Evolutionary conservation across 2,329 filamentous ascomycete genomes (phyloP), one percentile per base, ranked within the genome.

Genomic region (Cladorrhinum sp.): DNA sequence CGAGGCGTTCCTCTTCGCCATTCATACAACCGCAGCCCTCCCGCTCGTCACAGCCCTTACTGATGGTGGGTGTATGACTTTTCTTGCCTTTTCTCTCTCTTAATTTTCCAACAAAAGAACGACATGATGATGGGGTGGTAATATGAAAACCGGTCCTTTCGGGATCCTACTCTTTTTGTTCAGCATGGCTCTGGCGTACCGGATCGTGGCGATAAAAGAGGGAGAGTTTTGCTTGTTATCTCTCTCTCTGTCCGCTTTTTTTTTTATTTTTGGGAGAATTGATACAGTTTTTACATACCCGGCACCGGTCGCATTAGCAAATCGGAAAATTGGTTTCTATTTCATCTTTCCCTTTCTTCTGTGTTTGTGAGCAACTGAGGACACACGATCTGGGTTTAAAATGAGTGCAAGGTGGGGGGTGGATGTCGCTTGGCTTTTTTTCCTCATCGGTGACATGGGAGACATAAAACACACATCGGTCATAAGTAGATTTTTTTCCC

Each of bases 11-110:
- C 70, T 8, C 58, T 67, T 24, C 68, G 70, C 23, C 68, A 67
- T 48, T 65, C 69, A 26, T 71, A 70, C 56, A 68, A 64, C 57
- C 66, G 66, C 52, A 71, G 69, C 59, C 70, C 69, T 12, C 66
- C 68, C 33, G 64, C 68, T 16, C 67, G 70, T 21, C 70, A 71
- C 52, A 72, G 68, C 58, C 69, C 71, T 8, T 72, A 73, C 61
- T 73, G 64, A 58, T 49, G 8, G 16, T 18, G 4, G n/a, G 42
- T 46, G 6, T 20, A 18, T 48, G 28, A 20, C 16, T 30, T 21
- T 56, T 50, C 30, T 55, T 49, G 18, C 10, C 5, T 54, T 18
- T 54, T 30, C 2, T n/a, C 1, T 49, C 23, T 30, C 28, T 16
- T 48, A 28, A 18, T 46, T 21, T 18, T 2, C 18, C 42, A 46